Conservation (phyloP, 1,139 yeast species). For the Geotrichum reessii region DNA sequence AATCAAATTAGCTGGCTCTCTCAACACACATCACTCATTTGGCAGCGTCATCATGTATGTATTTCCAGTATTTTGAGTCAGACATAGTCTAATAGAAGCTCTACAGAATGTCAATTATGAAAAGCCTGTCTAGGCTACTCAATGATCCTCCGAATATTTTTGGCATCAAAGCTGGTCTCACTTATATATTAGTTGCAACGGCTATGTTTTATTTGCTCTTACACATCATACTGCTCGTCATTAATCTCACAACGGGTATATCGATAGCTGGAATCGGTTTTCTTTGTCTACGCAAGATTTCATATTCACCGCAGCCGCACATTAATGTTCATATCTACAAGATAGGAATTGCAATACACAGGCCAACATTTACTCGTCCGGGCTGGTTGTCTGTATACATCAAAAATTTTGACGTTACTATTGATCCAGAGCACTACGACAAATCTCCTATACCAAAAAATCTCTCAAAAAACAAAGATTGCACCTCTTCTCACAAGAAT, state of each 20-base stretch:
- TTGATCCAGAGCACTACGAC: slow-evolving; percentile 26
- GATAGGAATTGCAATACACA: slow-evolving; percentile 36
- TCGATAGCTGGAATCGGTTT: slow-evolving; percentile 42
- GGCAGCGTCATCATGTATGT: not conserved
- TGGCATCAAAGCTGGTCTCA: not conserved
- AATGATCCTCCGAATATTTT: not conserved
- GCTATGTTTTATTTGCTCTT: slow-evolving; percentile 32
- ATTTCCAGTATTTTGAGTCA: not conserved
- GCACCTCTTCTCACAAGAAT: slow-evolving; percentile 20
- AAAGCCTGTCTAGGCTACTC: not conserved
- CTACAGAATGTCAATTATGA: not conserved
- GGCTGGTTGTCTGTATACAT: slow-evolving; percentile 35
- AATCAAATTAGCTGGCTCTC: too few species aligned
- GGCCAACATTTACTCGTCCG: slow-evolving; percentile 41
- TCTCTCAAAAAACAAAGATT: slow-evolving; percentile 8
- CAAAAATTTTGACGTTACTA: slow-evolving; percentile 29
- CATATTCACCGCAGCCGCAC: slow-evolving; percentile 35
- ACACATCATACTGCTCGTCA: slow-evolving; percentile 36
- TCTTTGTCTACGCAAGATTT: slow-evolving; percentile 37
- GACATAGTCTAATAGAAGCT: not conserved
- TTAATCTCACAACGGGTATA: slow-evolving; percentile 40
- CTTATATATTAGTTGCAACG: slow-evolving; percentile 20
- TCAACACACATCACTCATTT: too few species aligned
- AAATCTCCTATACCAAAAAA: not conserved
- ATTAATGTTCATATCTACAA: slow-evolving; percentile 34